Conservation (phyloP, 257 asterid species). For the Cordia subcordata region DNA sequence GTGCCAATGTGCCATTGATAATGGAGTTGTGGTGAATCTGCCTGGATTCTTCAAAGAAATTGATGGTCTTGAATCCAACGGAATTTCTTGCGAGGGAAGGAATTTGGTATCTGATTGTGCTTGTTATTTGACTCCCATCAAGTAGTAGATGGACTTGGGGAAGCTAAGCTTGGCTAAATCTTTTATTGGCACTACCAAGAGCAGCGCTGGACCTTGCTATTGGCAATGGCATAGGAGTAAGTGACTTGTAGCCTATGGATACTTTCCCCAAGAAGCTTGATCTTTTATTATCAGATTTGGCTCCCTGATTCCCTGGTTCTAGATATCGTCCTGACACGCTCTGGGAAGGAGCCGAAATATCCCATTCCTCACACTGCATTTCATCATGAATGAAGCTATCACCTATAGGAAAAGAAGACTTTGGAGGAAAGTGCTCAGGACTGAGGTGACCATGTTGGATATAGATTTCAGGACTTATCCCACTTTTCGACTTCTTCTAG, state of each 20-base stretch:
- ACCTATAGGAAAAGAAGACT: conserved; percentile 52
- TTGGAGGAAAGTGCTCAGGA: conserved; percentile 97
- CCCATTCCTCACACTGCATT: conserved; percentile 76
- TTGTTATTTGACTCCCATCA: conserved; percentile 86
- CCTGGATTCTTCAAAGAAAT: conserved; percentile 81
- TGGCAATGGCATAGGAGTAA: conserved; percentile 85
- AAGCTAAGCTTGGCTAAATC: conserved; percentile 85
- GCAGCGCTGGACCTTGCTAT: conserved; percentile 94
- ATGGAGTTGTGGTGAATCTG: conserved; percentile 87
- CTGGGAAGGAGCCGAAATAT: conserved; percentile 82
- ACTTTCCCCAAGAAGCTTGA: conserved; percentile 84
- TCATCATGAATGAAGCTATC: conserved; percentile 74
- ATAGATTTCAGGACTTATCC: conserved; percentile 95
- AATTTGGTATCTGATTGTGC: conserved; percentile 88
- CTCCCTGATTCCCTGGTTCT: conserved; percentile 75
- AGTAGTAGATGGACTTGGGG: conserved; percentile 77
- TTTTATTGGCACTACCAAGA: conserved; percentile 81
- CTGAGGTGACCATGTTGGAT: conserved; percentile 96
- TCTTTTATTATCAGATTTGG: conserved; percentile 72
- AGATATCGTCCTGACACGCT: conserved; percentile 72
- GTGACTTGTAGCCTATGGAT: conserved; percentile 94
- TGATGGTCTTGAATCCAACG: conserved; percentile 78
- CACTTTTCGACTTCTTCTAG: conserved; percentile 87
- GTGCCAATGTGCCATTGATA: conserved; percentile 60
- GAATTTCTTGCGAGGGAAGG: conserved; percentile 79